A percentile compares a stretch with the other conserved stretches of the same genome.
phyloP scores from a whole-genome alignment of 2,329 filamentous ascomycete species.

The Colletotrichum tamarilloi region DNA sequence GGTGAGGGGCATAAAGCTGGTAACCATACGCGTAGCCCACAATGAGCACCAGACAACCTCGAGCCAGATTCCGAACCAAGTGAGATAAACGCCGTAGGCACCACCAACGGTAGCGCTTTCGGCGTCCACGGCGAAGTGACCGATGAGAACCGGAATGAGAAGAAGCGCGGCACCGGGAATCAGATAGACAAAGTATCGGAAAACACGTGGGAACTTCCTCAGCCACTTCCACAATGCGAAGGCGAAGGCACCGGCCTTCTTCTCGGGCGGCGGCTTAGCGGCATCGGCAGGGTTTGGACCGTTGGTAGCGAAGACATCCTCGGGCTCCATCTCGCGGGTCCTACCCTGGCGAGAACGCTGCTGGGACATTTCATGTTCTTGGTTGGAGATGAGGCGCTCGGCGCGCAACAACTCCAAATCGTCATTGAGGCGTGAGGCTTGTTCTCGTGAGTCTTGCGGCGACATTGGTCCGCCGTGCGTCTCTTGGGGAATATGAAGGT shows the following conservation, averaged over 20 bases:
- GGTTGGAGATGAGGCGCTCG: conserved; percentile 57
- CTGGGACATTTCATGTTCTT: conserved; percentile 48
- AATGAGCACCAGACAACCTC: conserved; percentile 93
- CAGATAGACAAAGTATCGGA: conserved; percentile 62
- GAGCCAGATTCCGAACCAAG: conserved; percentile 97
- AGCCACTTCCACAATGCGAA: conserved; percentile 54
- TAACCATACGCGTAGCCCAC: conserved; percentile 76
- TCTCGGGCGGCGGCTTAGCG: conserved; percentile 31
- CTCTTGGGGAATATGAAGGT: conserved; percentile 7
- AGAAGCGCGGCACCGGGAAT: conserved; percentile 57
- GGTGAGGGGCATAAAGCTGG: conserved; percentile 59
- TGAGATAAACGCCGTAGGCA: conserved; percentile 79
- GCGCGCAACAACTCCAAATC: conserved; percentile 61
- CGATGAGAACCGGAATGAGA: conserved; percentile 59
- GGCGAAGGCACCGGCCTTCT: conserved; percentile 41
- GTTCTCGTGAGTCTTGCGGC: conserved; percentile 40
- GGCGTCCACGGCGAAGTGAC: conserved; percentile 51
- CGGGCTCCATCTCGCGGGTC: conserved; percentile 49
- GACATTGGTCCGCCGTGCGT: conserved; percentile 6
- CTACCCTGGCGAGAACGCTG: conserved; percentile 44
- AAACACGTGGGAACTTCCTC: conserved; percentile 60
- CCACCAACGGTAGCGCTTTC: conserved; percentile 63
- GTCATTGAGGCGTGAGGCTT: conserved; percentile 54
- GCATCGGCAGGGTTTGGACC: conserved; percentile 40
- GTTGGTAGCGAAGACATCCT: conserved; percentile 57